Evolutionary conservation across 1,284 basidiomycete species (phyloP), one percentile per base, ranked within the genome.

Genomic region (Naganishia liquefaciens): DNA sequence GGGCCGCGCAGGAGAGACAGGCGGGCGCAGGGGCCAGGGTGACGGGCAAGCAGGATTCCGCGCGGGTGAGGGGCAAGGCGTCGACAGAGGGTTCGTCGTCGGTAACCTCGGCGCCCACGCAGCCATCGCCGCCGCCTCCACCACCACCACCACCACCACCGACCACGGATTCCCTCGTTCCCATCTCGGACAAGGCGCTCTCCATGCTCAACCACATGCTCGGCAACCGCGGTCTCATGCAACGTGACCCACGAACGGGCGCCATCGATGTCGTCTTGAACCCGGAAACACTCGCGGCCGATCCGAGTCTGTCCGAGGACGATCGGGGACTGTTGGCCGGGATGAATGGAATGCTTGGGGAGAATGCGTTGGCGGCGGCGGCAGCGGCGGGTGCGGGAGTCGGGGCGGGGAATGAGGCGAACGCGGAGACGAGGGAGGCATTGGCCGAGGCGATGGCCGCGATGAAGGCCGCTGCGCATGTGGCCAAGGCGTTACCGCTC

Each of bases 181-280:
- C 64, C 9, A 66, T 66, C 52, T 66, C 64, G 15, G 64, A 66
- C 53, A 66, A 62, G 47, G 64, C 64, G n/a, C 47, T 66, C 13
- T 44, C 58, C 30, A 66, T 66, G 64, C 58, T 66, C 43, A 66
- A 66, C 46, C 64, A 66, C 21, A 66, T 66, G 64, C 54, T 66
- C 17, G 60, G 64, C 2, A 62, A 55, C 23, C 64, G 64, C 15
- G 60, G 60, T 10, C 43, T 62, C 51, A 61, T 65, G 51, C 54
- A 58, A 46, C 50, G 62, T 46, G 60, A 58, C 28, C 50, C 65
- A 17, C 21, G 51, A n/a, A 60, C 61, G 19, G 67, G 54, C 33
- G 50, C 52, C 27, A 68, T 65, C 54, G 67, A 65, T 40, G 60
- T 64, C 33, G 60, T 64, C 25, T 54, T 62, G 28, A 65, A 63